phyloP scores from a whole-genome alignment of 768 basidiomycete genomes.

The Psilocybe sp. region DNA sequence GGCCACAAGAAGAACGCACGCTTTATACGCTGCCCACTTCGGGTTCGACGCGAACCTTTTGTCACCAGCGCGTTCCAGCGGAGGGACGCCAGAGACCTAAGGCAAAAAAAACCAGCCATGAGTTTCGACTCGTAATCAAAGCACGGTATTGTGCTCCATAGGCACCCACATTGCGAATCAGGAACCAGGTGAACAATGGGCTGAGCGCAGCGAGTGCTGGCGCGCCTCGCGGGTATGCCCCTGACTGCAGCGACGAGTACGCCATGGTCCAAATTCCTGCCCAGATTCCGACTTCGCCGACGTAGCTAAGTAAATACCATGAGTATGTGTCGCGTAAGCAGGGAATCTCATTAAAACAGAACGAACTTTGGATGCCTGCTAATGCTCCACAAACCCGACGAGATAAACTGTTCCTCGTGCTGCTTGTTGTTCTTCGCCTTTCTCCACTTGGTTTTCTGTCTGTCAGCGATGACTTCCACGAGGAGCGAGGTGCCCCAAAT shows the following conservation, averaged over 20 bases:
- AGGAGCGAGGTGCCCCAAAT: conserved; percentile 57
- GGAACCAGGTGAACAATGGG: conserved; percentile 61
- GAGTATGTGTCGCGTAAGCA: background rate
- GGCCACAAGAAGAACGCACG: conserved; percentile 29
- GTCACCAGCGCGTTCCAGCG: conserved; percentile 56
- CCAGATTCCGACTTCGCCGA: conserved; percentile 72
- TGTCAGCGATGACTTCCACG: conserved; percentile 62
- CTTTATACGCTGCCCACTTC: conserved; percentile 58
- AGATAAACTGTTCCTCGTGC: conserved; percentile 72
- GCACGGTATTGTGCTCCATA: too few relatives aligned
- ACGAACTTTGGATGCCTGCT: conserved; percentile 72
- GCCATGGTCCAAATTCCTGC: conserved; percentile 62
- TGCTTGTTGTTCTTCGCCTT: conserved; percentile 54
- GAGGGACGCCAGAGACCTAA: conserved; percentile 68
- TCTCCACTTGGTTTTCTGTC: conserved; percentile 66
- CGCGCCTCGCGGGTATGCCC: conserved; percentile 42
- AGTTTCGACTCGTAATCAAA: background rate
- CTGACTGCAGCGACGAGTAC: conserved; percentile 41
- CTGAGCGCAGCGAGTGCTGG: conserved; percentile 49
- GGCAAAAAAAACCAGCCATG: background rate
- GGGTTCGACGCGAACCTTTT: conserved; percentile 53
- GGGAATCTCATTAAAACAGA: background rate
- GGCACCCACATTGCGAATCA: conserved; percentile 48
- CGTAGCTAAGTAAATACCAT: conserved; percentile 53
- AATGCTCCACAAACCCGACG: conserved; percentile 61